Percentiles rank a stretch among this genome's conserved stretches.
phyloP scores from a whole-genome alignment of 345 rosid species.

The Lenwebbia sp. region DNA sequence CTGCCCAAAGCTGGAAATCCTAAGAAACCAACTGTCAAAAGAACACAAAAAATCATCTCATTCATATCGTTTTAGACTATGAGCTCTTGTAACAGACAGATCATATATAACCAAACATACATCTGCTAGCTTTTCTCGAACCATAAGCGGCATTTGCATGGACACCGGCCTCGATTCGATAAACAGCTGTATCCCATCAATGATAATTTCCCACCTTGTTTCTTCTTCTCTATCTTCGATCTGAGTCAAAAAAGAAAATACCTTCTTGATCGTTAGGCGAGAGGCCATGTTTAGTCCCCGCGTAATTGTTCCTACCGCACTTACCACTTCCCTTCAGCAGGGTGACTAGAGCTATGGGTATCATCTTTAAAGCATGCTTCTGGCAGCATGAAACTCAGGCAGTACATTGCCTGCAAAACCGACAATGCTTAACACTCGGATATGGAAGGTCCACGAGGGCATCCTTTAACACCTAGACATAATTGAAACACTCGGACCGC shows the following conservation, averaged over 20 bases:
- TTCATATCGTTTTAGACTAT: neutral
- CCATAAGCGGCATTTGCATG: neutral
- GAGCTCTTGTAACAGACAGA: neutral
- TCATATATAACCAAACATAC: accelerated
- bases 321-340: neutral
- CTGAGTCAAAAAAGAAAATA: neutral
- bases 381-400: slow-evolving; percentile 85
- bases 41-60: neutral
- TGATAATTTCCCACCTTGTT: neutral
- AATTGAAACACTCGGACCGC: neutral
- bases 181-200: neutral
- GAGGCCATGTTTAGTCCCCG: neutral
- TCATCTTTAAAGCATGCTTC: slow-evolving; percentile 60
- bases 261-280: neutral
- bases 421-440: neutral
- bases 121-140: neutral
- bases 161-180: neutral
- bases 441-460: neutral
- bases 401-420: slow-evolving; percentile 78
- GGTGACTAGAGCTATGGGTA: neutral
- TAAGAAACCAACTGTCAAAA: neutral
- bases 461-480: neutral
- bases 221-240: neutral
- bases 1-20: neutral
- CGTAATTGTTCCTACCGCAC: neutral